phyloP scores from a whole-genome alignment of 2,329 filamentous ascomycete genomes.

The Ophiocordyceps camponoti-leonardi region DNA sequence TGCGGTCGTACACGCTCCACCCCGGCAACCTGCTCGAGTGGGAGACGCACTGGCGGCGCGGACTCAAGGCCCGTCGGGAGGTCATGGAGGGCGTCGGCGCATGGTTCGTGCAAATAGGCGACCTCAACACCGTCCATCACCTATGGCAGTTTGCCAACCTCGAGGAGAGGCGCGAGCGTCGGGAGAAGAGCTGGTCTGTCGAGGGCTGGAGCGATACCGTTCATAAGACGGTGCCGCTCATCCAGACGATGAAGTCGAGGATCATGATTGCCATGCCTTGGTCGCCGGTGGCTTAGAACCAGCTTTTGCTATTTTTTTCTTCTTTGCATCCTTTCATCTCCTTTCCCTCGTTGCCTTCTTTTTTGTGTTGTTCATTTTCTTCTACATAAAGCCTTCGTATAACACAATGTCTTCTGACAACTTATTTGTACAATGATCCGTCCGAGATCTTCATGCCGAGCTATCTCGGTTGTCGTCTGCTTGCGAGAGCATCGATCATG shows the following conservation, averaged over 20 bases:
- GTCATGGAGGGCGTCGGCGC: conserved; percentile 98
- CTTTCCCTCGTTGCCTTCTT: too few species aligned
- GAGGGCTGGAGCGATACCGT: conserved; percentile 96
- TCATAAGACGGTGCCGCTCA: conserved; percentile 94
- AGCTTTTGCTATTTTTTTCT: too few species aligned
- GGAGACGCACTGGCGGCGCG: conserved; percentile 95
- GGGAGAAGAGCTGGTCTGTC: conserved; percentile 89
- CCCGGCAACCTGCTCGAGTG: conserved; percentile 93
- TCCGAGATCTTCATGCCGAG: too few species aligned
- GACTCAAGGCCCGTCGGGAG: conserved; percentile 75
- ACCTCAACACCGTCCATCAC: conserved; percentile 94
- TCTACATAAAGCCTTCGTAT: too few species aligned
- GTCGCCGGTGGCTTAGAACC: conserved; percentile 67
- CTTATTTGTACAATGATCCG: too few species aligned
- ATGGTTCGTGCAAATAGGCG: conserved; percentile 97
- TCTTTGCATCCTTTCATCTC: too few species aligned
- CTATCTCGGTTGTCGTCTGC: too few species aligned
- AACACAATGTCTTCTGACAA: too few species aligned
- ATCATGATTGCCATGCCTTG: conserved; percentile 91
- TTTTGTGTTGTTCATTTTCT: too few species aligned
- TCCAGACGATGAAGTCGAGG: conserved; percentile 89
- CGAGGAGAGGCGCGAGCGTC: conserved; percentile 75
- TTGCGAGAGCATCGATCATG: too few species aligned
- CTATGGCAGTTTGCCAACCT: conserved; percentile 97
- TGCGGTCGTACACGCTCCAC: conserved; percentile 90